Conservation (phyloP, 176 grass and related monocot species). For the Paspalum notatum region DNA sequence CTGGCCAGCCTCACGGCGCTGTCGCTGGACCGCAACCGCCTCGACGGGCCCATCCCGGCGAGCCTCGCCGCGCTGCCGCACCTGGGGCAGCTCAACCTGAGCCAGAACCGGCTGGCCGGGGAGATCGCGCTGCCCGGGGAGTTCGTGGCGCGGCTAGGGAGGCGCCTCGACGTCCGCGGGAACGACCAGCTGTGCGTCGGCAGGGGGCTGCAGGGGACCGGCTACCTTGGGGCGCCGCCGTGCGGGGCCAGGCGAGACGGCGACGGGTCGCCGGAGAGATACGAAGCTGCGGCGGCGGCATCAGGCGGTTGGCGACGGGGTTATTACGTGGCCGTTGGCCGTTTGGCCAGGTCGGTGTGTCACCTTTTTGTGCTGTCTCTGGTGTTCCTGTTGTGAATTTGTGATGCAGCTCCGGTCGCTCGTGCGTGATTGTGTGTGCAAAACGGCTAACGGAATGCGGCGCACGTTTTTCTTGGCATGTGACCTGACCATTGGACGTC, state of each 20-base stretch:
- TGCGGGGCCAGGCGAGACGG: slow-evolving; percentile 27
- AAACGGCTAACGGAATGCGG: background rate
- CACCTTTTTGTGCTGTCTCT: background rate
- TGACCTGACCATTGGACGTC: background rate
- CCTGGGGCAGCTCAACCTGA: slow-evolving; percentile 84
- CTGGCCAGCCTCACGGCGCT: slow-evolving; percentile 63
- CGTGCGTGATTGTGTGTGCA: background rate
- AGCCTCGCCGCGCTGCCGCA: slow-evolving; percentile 65
- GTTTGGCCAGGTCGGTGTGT: background rate
- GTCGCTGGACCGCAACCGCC: slow-evolving; percentile 74
- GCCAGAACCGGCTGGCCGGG: slow-evolving; percentile 79
- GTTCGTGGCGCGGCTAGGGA: slow-evolving; percentile 73
- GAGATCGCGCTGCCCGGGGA: slow-evolving; percentile 72
- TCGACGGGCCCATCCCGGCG: slow-evolving; percentile 70
- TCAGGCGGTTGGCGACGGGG: background rate
- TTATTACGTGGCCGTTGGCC: background rate
- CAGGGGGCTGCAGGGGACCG: slow-evolving; percentile 36
- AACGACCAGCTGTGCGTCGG: slow-evolving; percentile 73
- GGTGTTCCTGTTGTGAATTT: background rate
- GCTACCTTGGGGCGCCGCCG: slow-evolving; percentile 57
- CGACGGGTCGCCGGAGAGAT: background rate
- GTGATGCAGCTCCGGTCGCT: background rate
- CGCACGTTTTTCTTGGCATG: background rate
- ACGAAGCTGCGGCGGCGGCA: background rate
- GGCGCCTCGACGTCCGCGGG: slow-evolving; percentile 72